These are phyloP conservation scores for Stemphylium vesicarium DNA, from an alignment of 2,329 filamentous ascomycete genomes.

Conservation along the genomic window DNA sequence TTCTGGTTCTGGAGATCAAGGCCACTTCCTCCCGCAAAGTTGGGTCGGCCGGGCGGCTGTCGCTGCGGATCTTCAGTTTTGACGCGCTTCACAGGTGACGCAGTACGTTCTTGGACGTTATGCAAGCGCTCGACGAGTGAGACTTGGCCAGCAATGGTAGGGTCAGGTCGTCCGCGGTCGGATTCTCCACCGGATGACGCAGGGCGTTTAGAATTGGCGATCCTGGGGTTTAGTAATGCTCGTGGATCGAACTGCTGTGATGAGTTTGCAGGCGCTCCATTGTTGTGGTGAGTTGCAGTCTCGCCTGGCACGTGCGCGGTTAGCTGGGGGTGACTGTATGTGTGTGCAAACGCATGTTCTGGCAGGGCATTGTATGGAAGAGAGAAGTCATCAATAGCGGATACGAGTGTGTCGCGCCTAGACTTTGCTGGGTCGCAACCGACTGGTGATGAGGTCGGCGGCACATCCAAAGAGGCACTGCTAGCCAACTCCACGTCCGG, in stretches of 20 bases:
- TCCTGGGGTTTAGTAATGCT: slow-evolving; percentile 45
- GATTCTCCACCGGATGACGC: slow-evolving; percentile 28
- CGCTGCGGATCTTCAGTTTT: slow-evolving; percentile 33
- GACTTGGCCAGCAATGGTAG: slow-evolving; percentile 54
- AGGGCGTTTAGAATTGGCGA: slow-evolving; percentile 38
- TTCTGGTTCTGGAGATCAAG: slow-evolving; percentile 54
- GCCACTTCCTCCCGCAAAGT: slow-evolving; percentile 33
- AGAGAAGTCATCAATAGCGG: neutral
- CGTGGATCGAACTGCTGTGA: slow-evolving; percentile 34
- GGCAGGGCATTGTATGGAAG: neutral
- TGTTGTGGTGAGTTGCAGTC: slow-evolving; percentile 18
- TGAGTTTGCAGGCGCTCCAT: slow-evolving; percentile 17
- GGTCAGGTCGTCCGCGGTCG: slow-evolving; percentile 33
- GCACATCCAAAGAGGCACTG: neutral
- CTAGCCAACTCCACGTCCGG: slow-evolving; percentile 3
- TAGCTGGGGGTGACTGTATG: slow-evolving; percentile 21
- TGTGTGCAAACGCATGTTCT: slow-evolving; percentile 2
- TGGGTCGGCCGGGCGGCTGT: slow-evolving; percentile 24
- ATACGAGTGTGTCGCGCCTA: neutral
- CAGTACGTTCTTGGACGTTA: slow-evolving; percentile 71
- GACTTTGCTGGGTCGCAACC: neutral
- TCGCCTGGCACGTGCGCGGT: slow-evolving; percentile 27
- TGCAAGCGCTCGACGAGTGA: slow-evolving; percentile 77
- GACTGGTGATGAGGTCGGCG: neutral
- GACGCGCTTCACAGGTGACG: slow-evolving; percentile 54